A percentile compares a stretch with the other conserved stretches of the same genome.
These are phyloP conservation scores for Clarkia xantiana DNA, from an alignment of 345 rosid genomes.

Conservation along the genomic window DNA sequence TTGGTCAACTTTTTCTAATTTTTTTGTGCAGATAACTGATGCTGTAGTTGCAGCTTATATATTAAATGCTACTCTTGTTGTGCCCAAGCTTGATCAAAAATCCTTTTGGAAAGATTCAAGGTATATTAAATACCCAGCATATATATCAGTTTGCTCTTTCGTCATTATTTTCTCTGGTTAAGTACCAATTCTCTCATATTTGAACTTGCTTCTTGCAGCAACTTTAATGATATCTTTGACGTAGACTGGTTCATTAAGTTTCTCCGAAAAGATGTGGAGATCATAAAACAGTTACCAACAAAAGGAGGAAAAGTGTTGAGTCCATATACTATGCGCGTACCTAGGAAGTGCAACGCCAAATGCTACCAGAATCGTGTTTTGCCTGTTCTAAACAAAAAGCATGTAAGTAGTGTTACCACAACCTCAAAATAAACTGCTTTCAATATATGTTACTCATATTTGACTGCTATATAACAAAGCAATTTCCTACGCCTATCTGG, in stretches of 20 bases:
- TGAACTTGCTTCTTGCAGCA: constrained; percentile 35
- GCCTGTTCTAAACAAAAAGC: constrained; percentile 38
- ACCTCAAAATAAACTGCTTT: not conserved
- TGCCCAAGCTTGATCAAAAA: constrained; percentile 75
- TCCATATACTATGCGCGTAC: constrained; percentile 57
- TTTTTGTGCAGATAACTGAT: constrained; percentile 56
- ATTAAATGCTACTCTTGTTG: constrained; percentile 76
- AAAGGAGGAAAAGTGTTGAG: constrained; percentile 32
- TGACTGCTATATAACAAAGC: too few species aligned
- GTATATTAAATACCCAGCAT: constrained; percentile 15
- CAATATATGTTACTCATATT: not conserved
- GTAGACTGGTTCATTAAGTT: constrained; percentile 66
- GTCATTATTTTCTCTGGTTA: not conserved
- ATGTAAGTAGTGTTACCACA: constrained; percentile 21
- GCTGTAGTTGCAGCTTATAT: constrained; percentile 89
- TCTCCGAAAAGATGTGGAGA: constrained; percentile 49
- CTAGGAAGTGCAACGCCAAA: constrained; percentile 66
- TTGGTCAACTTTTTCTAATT: not conserved
- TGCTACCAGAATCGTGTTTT: constrained; percentile 41
- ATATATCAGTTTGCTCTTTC: not conserved
- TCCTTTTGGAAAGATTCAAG: constrained; percentile 91
- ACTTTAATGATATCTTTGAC: constrained; percentile 69
- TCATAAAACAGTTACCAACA: constrained; percentile 54
- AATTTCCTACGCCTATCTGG: too few species aligned
- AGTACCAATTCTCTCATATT: too few species aligned